Base-by-base conservation (phyloP, 2,329 filamentous ascomycete species). In the Tolypocladium cylindrosporum region DNA sequence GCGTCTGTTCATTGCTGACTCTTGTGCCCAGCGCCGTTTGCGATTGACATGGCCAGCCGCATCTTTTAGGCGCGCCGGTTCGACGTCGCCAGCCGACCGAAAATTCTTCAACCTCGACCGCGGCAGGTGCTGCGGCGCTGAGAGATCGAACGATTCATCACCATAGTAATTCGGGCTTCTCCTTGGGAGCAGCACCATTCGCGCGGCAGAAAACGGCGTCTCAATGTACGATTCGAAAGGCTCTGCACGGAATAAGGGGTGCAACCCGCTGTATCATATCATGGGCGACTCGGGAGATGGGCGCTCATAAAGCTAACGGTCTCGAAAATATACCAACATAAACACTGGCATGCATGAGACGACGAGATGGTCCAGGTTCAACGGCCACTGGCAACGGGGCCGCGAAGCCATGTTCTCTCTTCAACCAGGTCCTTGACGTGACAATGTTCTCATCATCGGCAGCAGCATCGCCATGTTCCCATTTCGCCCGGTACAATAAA, bases 21-120 rank as follows among this genome's bases (percentile, higher is more conserved):
- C 21, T 41, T 19, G 3, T 16, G 5, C n/a, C 14, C 40, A 85
- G 83, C 81, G 58, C 82, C 82, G 56, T 85, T 85, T 66, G 76
- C 79, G 62, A 75, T 85, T 66, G 80, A 85, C 61, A 77, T 77
- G 63, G 71, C 75, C 58, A 74, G 74, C 66, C 73, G 73, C 66
- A 66, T 77, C 65, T 73, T 77, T 58, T 77, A 75, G 51, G 45
- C 36, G 39, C 27, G 4, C 31, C 19, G 19, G 3, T n/a, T 36
- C 31, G 31, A 52, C 31, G 5, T 37, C 48, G 48, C 48, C 48
- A 13, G 19, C 48, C 19, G 31, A 36, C 48, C 19, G 19, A 10
- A 52, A 52, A 52, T 37, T 37, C 48, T 52, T 36, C 48, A 36
- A n/a, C 19, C 48, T 48, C 48, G 48, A 21, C 31, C 31, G 31